Conservation (phyloP, 495 filamentous ascomycete genomes). For the Jackrogersella minutella region DNA sequence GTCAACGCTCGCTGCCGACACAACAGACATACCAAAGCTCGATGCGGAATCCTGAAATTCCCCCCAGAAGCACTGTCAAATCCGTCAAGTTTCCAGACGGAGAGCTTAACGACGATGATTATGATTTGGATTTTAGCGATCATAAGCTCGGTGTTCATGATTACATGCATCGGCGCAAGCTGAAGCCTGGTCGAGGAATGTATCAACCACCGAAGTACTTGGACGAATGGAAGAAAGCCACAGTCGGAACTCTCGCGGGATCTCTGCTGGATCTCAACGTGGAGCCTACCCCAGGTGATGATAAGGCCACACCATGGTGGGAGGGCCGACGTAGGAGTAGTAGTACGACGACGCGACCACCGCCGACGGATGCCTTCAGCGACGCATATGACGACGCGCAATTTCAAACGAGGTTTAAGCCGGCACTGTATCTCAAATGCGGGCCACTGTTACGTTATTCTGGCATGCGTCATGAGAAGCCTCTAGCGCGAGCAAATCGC, state of each 20-base stretch:
- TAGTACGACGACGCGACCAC: conserved; percentile 48
- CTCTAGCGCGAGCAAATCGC: conserved; percentile 41
- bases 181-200: conserved; percentile 51
- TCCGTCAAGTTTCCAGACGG: conserved; percentile 44
- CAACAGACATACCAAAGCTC: conserved; percentile 26
- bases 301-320: conserved; percentile 62
- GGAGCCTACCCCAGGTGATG: conserved; percentile 44
- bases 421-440: conserved; percentile 83
- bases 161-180: conserved; percentile 53
- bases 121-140: conserved; percentile 37
- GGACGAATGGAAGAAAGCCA: conserved; percentile 67
- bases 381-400: conserved; percentile 61
- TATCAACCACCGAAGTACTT: conserved; percentile 58
- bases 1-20: conserved; percentile 18
- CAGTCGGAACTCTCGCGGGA: conserved; percentile 59
- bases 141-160: conserved; percentile 53
- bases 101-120: conserved; percentile 24
- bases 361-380: conserved; percentile 56
- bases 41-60: conserved; percentile 22
- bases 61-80: conserved; percentile 30
- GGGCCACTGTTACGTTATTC: conserved; percentile 90
- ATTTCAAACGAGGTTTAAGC: conserved; percentile 76
- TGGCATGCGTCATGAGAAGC: conserved; percentile 71
- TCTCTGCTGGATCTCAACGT: conserved; percentile 57
- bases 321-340: conserved; percentile 55